These are phyloP conservation scores for Fusarium duplospermum DNA, from an alignment of 2,329 filamentous ascomycete genomes.

Conservation along the genomic window DNA sequence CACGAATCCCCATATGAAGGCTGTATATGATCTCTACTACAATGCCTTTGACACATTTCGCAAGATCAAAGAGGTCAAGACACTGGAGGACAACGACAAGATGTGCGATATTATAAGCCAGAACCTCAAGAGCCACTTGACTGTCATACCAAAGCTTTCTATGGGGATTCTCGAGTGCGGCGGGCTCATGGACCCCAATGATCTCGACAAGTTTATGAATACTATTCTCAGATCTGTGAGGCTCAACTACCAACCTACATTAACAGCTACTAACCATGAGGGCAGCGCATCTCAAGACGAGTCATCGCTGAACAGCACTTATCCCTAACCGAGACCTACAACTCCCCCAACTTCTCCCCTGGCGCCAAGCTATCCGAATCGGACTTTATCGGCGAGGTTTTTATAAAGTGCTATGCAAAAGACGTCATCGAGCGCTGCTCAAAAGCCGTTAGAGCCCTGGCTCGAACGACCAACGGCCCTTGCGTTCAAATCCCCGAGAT, in stretches of 20 bases:
- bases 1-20: slow-evolving; percentile 91
- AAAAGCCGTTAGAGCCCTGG: slow-evolving; percentile 78
- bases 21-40: slow-evolving; percentile 97
- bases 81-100: slow-evolving; percentile 87
- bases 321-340: slow-evolving; percentile 92
- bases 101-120: slow-evolving; percentile 84
- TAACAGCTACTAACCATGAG: slow-evolving; percentile 6
- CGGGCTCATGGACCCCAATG: slow-evolving; percentile 80
- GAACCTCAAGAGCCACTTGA: slow-evolving; percentile 87
- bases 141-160: slow-evolving; percentile 92
- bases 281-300: slow-evolving; percentile 87
- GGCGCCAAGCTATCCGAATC: slow-evolving; percentile 77
- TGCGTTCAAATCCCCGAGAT: slow-evolving; percentile 82
- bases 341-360: slow-evolving; percentile 89
- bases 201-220: slow-evolving; percentile 95
- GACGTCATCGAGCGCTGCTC: slow-evolving; percentile 90
- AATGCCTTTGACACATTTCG: slow-evolving; percentile 94
- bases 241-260: slow-evolving; percentile 1
- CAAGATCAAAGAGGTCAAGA: slow-evolving; percentile 84
- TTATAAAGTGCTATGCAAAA: slow-evolving; percentile 89
- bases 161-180: slow-evolving; percentile 95
- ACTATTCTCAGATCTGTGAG: slow-evolving; percentile 87
- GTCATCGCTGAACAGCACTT: slow-evolving; percentile 99
- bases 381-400: slow-evolving; percentile 95
- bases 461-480: slow-evolving; percentile 78